These are phyloP conservation scores for Leishmania turanica DNA, from an alignment of 208 protist genomes.

Conservation along the genomic window DNA sequence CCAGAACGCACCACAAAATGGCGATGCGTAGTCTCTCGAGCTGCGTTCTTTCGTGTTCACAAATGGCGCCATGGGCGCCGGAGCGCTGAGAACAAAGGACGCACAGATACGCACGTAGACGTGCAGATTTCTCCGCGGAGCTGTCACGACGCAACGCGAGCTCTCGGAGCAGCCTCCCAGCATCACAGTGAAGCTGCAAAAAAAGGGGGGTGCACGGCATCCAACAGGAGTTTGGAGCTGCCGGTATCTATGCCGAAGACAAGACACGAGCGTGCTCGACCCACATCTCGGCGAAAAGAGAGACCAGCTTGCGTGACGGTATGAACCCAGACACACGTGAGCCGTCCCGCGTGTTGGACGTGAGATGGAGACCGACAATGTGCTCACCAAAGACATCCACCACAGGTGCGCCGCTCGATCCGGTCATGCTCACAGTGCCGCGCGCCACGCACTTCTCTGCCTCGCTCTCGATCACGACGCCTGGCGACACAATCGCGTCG, in stretches of 20 bases:
- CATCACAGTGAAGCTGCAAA: not conserved
- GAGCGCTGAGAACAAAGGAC: not conserved
- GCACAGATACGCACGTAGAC: not conserved
- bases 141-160: too few relatives aligned
- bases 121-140: too few relatives aligned
- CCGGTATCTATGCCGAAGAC: not conserved
- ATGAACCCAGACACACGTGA: constrained; percentile 84
- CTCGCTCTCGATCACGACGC: constrained; percentile 73
- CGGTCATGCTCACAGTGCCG: constrained; percentile 81
- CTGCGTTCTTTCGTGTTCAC: not conserved
- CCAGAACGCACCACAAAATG: not conserved
- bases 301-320: constrained; percentile 70
- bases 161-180: not conserved
- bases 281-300: constrained; percentile 73
- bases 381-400: constrained; percentile 80
- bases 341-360: constrained; percentile 78
- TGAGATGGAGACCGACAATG: constrained; percentile 84
- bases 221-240: not conserved
- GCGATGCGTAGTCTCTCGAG: not conserved
- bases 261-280: constrained; percentile 36
- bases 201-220: not conserved
- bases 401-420: constrained; percentile 84
- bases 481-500: constrained; percentile 73
- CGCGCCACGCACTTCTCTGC: constrained; percentile 50
- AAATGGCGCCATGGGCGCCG: not conserved